These are phyloP conservation scores for Boletellus ananiceps DNA, from an alignment of 768 basidiomycete species.

Conservation along the genomic window DNA sequence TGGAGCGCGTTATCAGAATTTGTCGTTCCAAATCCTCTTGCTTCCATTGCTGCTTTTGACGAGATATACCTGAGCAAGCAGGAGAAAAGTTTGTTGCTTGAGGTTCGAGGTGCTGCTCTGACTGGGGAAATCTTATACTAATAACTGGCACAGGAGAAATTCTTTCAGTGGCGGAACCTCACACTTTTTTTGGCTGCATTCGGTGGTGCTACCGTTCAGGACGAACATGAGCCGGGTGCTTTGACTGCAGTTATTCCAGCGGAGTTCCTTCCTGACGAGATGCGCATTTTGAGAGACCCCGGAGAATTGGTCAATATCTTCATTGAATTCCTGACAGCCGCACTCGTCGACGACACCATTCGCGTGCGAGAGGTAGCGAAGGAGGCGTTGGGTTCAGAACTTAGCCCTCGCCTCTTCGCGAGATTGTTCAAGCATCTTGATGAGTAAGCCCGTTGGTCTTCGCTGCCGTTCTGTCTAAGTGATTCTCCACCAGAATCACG, in stretches of 20 bases:
- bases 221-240: slow-evolving; percentile 46
- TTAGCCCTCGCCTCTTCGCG: slow-evolving; percentile 65
- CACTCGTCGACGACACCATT: slow-evolving; percentile 58
- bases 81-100: slow-evolving; percentile 36
- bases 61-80: slow-evolving; percentile 32
- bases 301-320: slow-evolving; percentile 58
- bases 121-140: neutral
- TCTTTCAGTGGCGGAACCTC: slow-evolving; percentile 82
- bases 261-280: slow-evolving; percentile 62
- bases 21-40: slow-evolving; percentile 39
- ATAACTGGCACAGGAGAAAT: slow-evolving; percentile 50
- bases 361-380: slow-evolving; percentile 73
- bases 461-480: neutral
- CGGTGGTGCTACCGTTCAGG: slow-evolving; percentile 59
- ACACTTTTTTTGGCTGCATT: slow-evolving; percentile 72
- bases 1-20: slow-evolving; percentile 65
- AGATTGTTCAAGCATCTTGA: slow-evolving; percentile 68
- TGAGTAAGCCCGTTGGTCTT: slow-evolving; percentile 45
- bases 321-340: slow-evolving; percentile 61
- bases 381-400: slow-evolving; percentile 76
- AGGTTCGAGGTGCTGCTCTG: slow-evolving; percentile 27
- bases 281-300: slow-evolving; percentile 61
- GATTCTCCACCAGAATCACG: slow-evolving; percentile 39
- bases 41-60: slow-evolving; percentile 32
- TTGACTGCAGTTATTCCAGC: slow-evolving; percentile 52